Evolutionary conservation across 768 basidiomycete genomes (phyloP).

Genomic region (Mycena vulgaris): DNA sequence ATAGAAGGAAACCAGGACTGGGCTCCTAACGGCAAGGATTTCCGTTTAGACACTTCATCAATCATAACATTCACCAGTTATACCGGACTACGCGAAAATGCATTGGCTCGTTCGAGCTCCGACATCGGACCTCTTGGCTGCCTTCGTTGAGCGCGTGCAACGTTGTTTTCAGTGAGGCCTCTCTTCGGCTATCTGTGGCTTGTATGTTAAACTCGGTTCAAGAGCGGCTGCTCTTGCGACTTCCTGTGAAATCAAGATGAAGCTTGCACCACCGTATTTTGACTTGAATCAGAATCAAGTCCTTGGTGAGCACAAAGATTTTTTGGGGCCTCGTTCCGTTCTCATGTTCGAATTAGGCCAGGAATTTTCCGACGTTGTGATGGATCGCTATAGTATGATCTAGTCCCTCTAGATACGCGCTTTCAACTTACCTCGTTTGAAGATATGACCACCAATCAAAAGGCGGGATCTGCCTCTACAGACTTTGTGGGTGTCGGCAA

Average conservation of each 20-base stretch:
- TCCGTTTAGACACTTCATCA: constrained; percentile 1
- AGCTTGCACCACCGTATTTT: constrained; percentile 59
- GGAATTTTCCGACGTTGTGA: constrained; percentile 65
- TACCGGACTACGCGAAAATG: constrained; percentile 88
- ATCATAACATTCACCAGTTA: constrained; percentile 63
- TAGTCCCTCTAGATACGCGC: too few species aligned
- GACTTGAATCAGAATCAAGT: constrained; percentile 73
- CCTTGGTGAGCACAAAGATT: constrained; percentile 58
- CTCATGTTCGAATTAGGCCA: constrained; percentile 55
- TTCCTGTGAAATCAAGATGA: constrained; percentile 66
- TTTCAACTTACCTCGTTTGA: too few species aligned
- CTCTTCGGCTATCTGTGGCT: not conserved
- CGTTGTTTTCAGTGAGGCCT: constrained; percentile 80
- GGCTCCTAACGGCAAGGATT: constrained; percentile 73
- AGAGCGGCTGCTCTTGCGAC: constrained; percentile 81
- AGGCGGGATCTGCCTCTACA: constrained; percentile 72
- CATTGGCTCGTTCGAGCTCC: constrained; percentile 81
- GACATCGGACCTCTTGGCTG: constrained; percentile 67
- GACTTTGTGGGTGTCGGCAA: constrained; percentile 75
- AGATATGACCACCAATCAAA: constrained; percentile 40
- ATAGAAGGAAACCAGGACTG: constrained; percentile 75
- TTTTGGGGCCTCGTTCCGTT: constrained; percentile 9
- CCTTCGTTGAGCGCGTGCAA: constrained; percentile 70
- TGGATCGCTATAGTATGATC: too few species aligned
- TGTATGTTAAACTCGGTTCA: constrained; percentile 26